Conservation (phyloP, 116 monocot genomes). For the Zostera marina region DNA sequence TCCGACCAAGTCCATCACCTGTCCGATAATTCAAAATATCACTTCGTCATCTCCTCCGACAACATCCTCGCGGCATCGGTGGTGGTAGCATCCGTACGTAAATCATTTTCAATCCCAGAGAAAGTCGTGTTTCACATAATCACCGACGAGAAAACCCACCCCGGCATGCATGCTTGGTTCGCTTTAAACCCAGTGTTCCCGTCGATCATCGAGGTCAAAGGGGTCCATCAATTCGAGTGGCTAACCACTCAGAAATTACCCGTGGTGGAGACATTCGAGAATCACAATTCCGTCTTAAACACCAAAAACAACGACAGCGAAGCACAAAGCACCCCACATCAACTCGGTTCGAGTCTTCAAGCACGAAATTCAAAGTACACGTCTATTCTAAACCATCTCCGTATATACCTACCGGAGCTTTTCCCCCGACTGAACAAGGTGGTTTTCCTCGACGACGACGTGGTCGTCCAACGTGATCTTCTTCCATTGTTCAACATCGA, state of each 20-base stretch:
- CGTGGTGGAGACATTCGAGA: conserved; percentile 74
- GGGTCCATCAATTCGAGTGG: conserved; percentile 85
- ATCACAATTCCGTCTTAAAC: conserved; percentile 44
- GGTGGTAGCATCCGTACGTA: conserved; percentile 61
- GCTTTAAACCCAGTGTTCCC: conserved; percentile 53
- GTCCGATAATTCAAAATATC: conserved; percentile 47
- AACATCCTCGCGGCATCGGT: conserved; percentile 91
- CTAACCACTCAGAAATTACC: conserved; percentile 73
- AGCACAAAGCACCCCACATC: conserved; percentile 52
- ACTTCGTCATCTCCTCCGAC: conserved; percentile 61
- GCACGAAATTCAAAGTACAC: conserved; percentile 82
- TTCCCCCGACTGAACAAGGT: conserved; percentile 81
- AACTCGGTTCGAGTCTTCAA: conserved; percentile 61
- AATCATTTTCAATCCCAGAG: conserved; percentile 39
- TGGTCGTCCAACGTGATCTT: conserved; percentile 73
- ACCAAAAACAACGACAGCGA: conserved; percentile 47
- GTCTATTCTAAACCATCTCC: conserved; percentile 83
- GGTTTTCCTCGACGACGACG: conserved; percentile 90
- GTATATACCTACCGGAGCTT: conserved; percentile 89
- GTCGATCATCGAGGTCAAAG: conserved; percentile 72
- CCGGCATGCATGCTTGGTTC: conserved; percentile 92
- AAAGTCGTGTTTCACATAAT: conserved; percentile 76
- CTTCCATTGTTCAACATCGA: conserved; percentile 60
- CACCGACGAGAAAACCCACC: conserved; percentile 87
- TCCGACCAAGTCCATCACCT: conserved; percentile 53